Evolutionary conservation across 345 rosid genomes (phyloP).

Genomic region (Rhizophora mangle): DNA sequence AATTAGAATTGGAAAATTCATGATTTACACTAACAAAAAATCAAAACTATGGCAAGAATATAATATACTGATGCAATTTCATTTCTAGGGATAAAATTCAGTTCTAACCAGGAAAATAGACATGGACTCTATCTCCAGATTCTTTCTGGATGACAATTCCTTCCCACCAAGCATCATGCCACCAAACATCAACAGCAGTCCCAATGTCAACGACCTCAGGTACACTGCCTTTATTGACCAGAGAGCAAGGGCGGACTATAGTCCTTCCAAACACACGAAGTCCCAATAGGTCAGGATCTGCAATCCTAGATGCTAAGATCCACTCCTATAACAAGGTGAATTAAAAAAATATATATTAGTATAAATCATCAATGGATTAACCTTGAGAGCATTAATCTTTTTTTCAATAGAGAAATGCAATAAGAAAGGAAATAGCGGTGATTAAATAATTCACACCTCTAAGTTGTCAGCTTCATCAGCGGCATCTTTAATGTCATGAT

Average conservation of each 20-base stretch:
- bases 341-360: background rate
- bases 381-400: background rate
- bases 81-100: slow-evolving; percentile 4
- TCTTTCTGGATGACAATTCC: slow-evolving; percentile 59
- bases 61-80: background rate
- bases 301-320: slow-evolving; percentile 56
- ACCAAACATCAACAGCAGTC: slow-evolving; percentile 75
- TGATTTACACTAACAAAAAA: background rate
- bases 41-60: background rate
- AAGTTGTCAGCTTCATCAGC: slow-evolving; percentile 59
- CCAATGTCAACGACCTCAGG: slow-evolving; percentile 42
- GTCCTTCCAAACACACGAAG: slow-evolving; percentile 48
- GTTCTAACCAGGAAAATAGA: slow-evolving; percentile 69
- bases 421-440: background rate
- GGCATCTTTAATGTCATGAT: slow-evolving; percentile 64
- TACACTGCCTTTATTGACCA: slow-evolving; percentile 16
- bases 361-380: too few relatives aligned
- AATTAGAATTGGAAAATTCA: slow-evolving; percentile 1
- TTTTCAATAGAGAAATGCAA: background rate
- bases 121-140: slow-evolving; percentile 47
- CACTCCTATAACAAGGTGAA: slow-evolving; percentile 54
- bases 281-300: slow-evolving; percentile 49
- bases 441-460: slow-evolving; percentile 40
- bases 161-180: slow-evolving; percentile 90
- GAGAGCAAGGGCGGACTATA: slow-evolving; percentile 47